Conservation (phyloP, 1,284 basidiomycete species). For the Tetrapyrgos nigripes region DNA sequence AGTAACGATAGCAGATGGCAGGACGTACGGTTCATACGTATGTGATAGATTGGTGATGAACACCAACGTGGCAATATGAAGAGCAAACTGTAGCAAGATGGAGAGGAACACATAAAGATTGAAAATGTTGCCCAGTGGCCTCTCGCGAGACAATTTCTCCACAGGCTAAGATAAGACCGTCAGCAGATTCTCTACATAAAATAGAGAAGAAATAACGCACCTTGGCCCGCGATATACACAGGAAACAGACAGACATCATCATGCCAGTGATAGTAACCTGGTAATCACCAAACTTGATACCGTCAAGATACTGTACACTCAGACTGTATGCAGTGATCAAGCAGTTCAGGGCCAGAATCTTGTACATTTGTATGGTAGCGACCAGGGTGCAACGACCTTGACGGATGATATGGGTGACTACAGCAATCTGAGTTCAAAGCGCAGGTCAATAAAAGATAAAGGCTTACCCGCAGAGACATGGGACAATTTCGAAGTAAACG, state of each 20-base stretch:
- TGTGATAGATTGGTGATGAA: slow-evolving; percentile 91
- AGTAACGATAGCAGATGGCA: slow-evolving; percentile 1
- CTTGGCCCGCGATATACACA: slow-evolving; percentile 97
- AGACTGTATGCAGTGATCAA: slow-evolving; percentile 95
- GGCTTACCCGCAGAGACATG: slow-evolving; percentile 90
- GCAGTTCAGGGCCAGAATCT: slow-evolving; percentile 95
- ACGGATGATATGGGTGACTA: slow-evolving; percentile 94
- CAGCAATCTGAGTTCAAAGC: background rate
- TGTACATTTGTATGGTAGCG: slow-evolving; percentile 98
- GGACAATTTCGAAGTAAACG: slow-evolving; percentile 94
- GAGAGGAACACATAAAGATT: slow-evolving; percentile 93
- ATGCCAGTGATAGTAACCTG: slow-evolving; percentile 93
- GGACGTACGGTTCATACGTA: slow-evolving; percentile 75
- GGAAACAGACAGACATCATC: slow-evolving; percentile 96
- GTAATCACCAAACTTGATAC: slow-evolving; percentile 98
- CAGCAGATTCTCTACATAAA: background rate
- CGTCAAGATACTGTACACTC: slow-evolving; percentile 95
- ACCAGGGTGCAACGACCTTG: slow-evolving; percentile 97
- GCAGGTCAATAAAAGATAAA: background rate
- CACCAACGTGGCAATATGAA: slow-evolving; percentile 88
- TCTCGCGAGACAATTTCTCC: slow-evolving; percentile 89
- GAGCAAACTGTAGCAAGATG: slow-evolving; percentile 88
- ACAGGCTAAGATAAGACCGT: slow-evolving; percentile 66
- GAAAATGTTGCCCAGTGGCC: slow-evolving; percentile 94
- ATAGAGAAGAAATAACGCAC: slow-evolving; percentile 46